These are phyloP conservation scores for Trametes villosa DNA, from an alignment of 768 basidiomycete genomes.

Conservation along the genomic window DNA sequence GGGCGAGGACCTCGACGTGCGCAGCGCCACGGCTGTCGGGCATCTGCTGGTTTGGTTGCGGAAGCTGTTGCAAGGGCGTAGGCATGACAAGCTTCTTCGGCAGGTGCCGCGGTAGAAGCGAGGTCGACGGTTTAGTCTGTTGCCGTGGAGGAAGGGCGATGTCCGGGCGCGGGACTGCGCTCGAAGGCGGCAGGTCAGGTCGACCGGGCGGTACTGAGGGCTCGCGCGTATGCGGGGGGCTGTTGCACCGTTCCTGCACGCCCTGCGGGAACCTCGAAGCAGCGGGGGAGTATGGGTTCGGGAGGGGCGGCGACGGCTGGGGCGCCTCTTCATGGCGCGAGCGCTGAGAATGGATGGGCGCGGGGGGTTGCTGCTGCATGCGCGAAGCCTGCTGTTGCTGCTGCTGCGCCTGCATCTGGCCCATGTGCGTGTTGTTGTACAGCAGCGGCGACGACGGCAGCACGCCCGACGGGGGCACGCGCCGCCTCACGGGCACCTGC, in stretches of 20 bases:
- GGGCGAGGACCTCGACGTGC: slow-evolving; percentile 19
- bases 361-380: neutral
- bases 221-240: slow-evolving; percentile 2
- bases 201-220: neutral
- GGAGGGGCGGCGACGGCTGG: slow-evolving; percentile 9
- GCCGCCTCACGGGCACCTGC: slow-evolving; percentile 20
- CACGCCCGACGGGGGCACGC: slow-evolving; percentile 4
- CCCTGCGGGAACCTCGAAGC: slow-evolving; percentile 1
- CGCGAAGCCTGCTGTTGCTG: slow-evolving; percentile 3
- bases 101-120: slow-evolving; percentile 41
- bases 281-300: slow-evolving; percentile 16
- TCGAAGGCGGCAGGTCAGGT: neutral
- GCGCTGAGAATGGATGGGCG: neutral
- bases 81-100: slow-evolving; percentile 80
- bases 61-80: slow-evolving; percentile 54
- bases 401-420: neutral
- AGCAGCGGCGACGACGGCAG: slow-evolving; percentile 9
- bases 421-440: slow-evolving; percentile 21
- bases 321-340: neutral
- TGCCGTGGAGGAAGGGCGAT: slow-evolving; percentile 20
- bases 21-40: slow-evolving; percentile 5
- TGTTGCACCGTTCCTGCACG: neutral
- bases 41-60: slow-evolving; percentile 6
- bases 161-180: slow-evolving; percentile 20
- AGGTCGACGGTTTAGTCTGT: slow-evolving; percentile 7